Percentiles rank a stretch among this genome's conserved stretches.
Conservation (phyloP, 352 stramenopile genomes). For the Globisporangium solare region DNA sequence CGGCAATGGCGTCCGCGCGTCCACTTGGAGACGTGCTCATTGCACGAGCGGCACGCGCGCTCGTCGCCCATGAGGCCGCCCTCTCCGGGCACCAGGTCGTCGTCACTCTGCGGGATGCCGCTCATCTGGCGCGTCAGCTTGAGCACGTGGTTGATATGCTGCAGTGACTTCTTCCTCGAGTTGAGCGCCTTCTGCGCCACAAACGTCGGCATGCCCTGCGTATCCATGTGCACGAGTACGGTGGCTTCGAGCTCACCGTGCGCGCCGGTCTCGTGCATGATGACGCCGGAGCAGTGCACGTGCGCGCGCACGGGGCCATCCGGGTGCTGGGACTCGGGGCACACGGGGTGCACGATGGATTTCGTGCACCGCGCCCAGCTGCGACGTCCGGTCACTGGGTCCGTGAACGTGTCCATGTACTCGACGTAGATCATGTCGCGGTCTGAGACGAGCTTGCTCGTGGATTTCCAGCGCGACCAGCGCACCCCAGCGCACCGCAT, state of each 20-base stretch:
- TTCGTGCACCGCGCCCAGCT: conserved; percentile 65
- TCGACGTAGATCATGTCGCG: conserved; percentile 59
- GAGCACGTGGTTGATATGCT: conserved; percentile 57
- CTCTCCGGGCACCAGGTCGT: conserved; percentile 12
- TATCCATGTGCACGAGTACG: conserved; percentile 52
- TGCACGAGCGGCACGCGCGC: conserved; percentile 47
- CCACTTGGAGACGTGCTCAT: conserved; percentile 59
- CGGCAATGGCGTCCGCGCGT: conserved; percentile 53
- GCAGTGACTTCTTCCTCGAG: conserved; percentile 38
- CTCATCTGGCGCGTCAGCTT: conserved; percentile 50
- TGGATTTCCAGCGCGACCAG: conserved; percentile 57
- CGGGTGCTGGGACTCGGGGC: conserved; percentile 52
- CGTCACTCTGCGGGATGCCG: background rate
- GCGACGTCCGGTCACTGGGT: conserved; percentile 43
- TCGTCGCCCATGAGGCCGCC: conserved; percentile 8
- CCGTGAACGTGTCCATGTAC: conserved; percentile 66
- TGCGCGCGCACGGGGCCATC: conserved; percentile 45
- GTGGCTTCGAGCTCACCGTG: conserved; percentile 52
- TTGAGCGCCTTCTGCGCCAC: conserved; percentile 41
- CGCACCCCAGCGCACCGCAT: conserved; percentile 43
- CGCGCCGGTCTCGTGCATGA: conserved; percentile 54
- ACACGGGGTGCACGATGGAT: conserved; percentile 59
- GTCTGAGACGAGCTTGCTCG: conserved; percentile 40
- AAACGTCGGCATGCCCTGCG: conserved; percentile 37
- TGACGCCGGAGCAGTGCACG: conserved; percentile 50